Conservation (phyloP, 768 basidiomycete species). For the Russula vinacea region DNA sequence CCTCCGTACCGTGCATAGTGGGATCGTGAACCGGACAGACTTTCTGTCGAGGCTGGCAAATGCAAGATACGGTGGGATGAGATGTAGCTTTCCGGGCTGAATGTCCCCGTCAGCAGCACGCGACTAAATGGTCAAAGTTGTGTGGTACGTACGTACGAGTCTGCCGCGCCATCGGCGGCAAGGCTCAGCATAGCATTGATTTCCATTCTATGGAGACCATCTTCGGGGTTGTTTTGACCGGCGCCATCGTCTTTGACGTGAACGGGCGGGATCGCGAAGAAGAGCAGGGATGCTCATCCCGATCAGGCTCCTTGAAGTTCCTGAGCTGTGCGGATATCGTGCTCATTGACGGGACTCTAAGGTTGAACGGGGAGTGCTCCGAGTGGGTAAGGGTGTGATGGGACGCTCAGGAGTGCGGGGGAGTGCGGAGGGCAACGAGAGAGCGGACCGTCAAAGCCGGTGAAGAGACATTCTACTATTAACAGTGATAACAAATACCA, state of each 20-base stretch:
- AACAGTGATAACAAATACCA: conserved; percentile 10
- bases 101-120: conserved; percentile 10
- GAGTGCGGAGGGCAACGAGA: background rate
- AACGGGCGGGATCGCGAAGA: conserved; percentile 75
- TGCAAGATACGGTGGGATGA: conserved; percentile 85
- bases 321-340: conserved; percentile 85
- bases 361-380: background rate
- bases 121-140: background rate
- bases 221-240: conserved; percentile 33
- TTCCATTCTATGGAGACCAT: conserved; percentile 68
- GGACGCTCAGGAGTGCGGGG: background rate
- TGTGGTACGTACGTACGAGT: conserved; percentile 67
- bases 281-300: conserved; percentile 81
- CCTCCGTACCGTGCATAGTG: conserved; percentile 86
- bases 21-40: conserved; percentile 87
- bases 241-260: conserved; percentile 26
- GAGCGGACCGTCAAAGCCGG: conserved; percentile 6
- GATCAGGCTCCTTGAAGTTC: conserved; percentile 89
- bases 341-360: conserved; percentile 47
- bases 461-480: background rate
- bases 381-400: background rate
- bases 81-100: conserved; percentile 86
- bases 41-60: conserved; percentile 91
- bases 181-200: conserved; percentile 87
- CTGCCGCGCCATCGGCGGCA: conserved; percentile 74